A percentile compares a stretch with the other conserved stretches of the same genome.
phyloP scores from a whole-genome alignment of 108 stramenopile species.

The Aurantiochytrium sp. region DNA sequence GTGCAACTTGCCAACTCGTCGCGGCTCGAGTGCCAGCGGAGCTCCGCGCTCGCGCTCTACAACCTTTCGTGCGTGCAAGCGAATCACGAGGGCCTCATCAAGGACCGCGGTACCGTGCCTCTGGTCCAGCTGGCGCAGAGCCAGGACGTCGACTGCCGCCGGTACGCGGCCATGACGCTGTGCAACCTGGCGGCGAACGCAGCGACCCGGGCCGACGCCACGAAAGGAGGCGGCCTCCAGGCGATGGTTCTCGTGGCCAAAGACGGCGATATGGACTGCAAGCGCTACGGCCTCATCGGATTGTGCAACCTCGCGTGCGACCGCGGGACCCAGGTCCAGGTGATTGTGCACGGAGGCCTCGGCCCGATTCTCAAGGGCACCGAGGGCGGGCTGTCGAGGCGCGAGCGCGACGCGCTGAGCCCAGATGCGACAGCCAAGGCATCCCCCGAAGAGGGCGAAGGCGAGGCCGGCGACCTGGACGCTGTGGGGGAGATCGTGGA shows the following conservation, averaged over 20 bases:
- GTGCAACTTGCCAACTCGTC: conserved; percentile 46
- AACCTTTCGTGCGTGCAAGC: conserved; percentile 54
- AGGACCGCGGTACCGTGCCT: conserved; percentile 44
- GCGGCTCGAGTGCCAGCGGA: conserved; percentile 55
- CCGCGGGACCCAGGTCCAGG: conserved; percentile 61
- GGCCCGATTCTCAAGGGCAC: conserved; percentile 45
- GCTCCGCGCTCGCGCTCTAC: conserved; percentile 54
- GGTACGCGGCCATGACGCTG: conserved; percentile 68
- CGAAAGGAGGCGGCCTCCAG: conserved; percentile 67
- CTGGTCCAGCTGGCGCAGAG: conserved; percentile 51
- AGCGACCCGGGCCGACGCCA: conserved; percentile 57
- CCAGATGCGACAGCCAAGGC: neutral
- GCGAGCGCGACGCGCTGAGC: neutral
- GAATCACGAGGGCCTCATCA: conserved; percentile 52
- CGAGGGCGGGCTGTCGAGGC: neutral
- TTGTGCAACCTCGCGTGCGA: conserved; percentile 73
- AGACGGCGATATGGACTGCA: conserved; percentile 59
- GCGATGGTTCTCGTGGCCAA: conserved; percentile 57
- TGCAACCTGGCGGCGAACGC: conserved; percentile 66
- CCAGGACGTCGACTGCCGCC: conserved; percentile 62
- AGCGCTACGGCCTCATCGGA: conserved; percentile 62
- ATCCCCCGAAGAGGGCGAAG: neutral
- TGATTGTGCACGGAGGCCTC: conserved; percentile 69
- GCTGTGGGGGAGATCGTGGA: neutral
- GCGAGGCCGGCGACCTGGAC: neutral